Percentiles rank a stretch among this genome's conserved stretches.
Conservation (phyloP, 441 rosid species). For the Rhodomyrtus psidioides region DNA sequence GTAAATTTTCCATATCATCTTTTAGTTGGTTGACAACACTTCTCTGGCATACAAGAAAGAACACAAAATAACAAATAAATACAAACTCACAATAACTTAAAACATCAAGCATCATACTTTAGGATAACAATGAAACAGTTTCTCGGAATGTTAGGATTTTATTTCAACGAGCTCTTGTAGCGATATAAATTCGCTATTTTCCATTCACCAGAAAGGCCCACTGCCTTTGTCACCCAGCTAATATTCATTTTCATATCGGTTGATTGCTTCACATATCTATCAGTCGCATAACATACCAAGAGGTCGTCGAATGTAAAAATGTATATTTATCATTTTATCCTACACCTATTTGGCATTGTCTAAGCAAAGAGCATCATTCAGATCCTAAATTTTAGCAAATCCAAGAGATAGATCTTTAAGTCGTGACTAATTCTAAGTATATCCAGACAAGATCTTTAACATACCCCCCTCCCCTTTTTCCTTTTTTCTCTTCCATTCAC, state of each 20-base stretch:
- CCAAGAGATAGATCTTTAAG: neutral
- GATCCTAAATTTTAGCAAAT: neutral
- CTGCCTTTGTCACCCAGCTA: neutral
- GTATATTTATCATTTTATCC: neutral
- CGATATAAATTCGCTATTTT: neutral
- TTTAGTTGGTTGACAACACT: slow-evolving; percentile 84
- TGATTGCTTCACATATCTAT: neutral
- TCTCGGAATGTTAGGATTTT: neutral
- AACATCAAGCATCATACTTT: neutral
- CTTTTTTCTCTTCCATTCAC: neutral
- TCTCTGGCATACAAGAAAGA: slow-evolving; percentile 44
- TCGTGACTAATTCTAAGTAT: neutral
- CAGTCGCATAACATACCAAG: neutral
- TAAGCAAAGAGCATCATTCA: neutral
- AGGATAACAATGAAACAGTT: neutral
- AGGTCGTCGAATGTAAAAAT: neutral
- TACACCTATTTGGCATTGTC: neutral
- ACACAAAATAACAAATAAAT: neutral
- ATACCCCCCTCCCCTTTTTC: neutral
- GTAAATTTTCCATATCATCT: slow-evolving; percentile 76
- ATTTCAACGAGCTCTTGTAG: no score
- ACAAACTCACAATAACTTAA: neutral
- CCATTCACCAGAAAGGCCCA: neutral
- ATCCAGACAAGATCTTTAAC: neutral
- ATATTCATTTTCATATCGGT: neutral